Evolutionary conservation across 2,329 filamentous ascomycete species (phyloP).

Genomic region (Pleoardoris graminearum): DNA sequence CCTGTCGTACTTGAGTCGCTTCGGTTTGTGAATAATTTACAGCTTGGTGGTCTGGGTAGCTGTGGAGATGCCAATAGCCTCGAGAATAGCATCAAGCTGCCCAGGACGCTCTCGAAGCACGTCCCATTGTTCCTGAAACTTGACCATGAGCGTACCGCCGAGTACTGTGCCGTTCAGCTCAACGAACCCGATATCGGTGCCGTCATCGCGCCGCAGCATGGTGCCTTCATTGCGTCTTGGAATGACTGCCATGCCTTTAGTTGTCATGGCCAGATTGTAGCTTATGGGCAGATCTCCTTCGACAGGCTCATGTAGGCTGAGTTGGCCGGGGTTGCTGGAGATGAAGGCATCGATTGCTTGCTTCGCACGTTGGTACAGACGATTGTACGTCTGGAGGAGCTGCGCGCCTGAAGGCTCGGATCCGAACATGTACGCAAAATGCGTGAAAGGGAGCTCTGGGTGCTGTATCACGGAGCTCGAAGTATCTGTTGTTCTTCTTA

Average conservation of each 20-base stretch:
- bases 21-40: too few species aligned
- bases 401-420: conserved; percentile 44
- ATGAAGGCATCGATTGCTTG: conserved; percentile 47
- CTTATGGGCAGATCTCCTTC: conserved; percentile 54
- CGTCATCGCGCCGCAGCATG: conserved; percentile 45
- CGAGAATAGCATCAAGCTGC: conserved; percentile 51
- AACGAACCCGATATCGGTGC: conserved; percentile 48
- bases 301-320: conserved; percentile 28
- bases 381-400: conserved; percentile 40
- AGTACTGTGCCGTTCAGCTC: conserved; percentile 62
- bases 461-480: conserved; percentile 20
- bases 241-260: conserved; percentile 57
- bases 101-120: conserved; percentile 47
- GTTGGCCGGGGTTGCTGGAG: conserved; percentile 38
- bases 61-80: too few species aligned
- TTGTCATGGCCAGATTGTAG: conserved; percentile 63
- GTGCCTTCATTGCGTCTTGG: conserved; percentile 54
- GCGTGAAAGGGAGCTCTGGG: conserved; percentile 52
- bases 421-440: conserved; percentile 52
- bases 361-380: conserved; percentile 40
- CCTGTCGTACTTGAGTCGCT: too few species aligned
- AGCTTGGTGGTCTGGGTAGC: too few species aligned
- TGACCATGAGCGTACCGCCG: conserved; percentile 63
- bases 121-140: conserved; percentile 59
- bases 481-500: background rate